Evolutionary conservation across 2,329 filamentous ascomycete genomes (phyloP), one percentile per base, ranked within the genome.

Genomic region (Sporothrix dimorphospora): DNA sequence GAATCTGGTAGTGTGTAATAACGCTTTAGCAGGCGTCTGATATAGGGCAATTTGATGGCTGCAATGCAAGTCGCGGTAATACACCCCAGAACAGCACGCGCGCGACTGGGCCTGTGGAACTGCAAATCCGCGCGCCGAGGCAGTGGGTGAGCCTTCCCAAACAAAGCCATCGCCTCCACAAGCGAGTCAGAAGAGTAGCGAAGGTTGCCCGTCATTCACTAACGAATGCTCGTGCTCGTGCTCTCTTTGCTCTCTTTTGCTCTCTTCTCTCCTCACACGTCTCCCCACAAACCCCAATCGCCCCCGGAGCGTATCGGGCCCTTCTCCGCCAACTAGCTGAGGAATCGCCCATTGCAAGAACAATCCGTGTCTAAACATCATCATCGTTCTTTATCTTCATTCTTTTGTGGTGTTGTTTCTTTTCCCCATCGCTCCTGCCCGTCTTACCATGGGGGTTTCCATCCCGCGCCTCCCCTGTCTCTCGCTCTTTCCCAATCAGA

Each of bases 71-170:
- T 63, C 57, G 38, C 57, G 34, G 34, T 21, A 55, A 45, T 47
- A 49, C 45, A 68, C 24, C 11, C 42, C 11, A n/a, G 19, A 16
- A n/a, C 47, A 42, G 49, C 49, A 40, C 27, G 47, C 47, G 34
- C 38, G 45, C n/a, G 66, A 27, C 49, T 42, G 49, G 47, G 9
- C 12, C 49, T 57, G 47, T 53, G 65, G 57, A 55, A 24, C 69
- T 40, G 59, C 21, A 66, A 19, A 55, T 66, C 69, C 69, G 38
- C 59, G 24, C 70, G 49, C 69, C 69, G 69, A 70, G 69, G 69
- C 69, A 70, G 19, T 24, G 27, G 63, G 38, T 66, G 40, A 61
- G 55, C 55, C 16, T 61, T 61, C 55, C 34, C 57, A 63, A 63
- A 63, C 34, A 63, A 42, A 63, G 45, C 42, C 24, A 47, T 47